Base-by-base conservation (phyloP, 768 basidiomycete genomes). In the Agrocybe pediades region DNA sequence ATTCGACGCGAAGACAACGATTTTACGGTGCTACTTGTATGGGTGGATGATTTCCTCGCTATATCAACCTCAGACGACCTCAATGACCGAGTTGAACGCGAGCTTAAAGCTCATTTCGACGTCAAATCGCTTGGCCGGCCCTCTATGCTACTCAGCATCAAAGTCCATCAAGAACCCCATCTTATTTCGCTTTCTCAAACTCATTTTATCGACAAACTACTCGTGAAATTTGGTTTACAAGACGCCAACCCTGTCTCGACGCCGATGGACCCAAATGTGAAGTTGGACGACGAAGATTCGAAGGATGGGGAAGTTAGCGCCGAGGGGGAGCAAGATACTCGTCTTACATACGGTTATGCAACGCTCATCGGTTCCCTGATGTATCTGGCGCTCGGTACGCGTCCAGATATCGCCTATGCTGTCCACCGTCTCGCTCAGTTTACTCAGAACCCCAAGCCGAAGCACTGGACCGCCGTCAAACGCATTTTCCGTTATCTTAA, bases 401-500 rank as follows among this genome's bases (percentile, higher is more conserved):
- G 48, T 7, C 63, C 54, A 23, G 61, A 65, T 23, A 65, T 65
- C 26, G 57, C 62, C 0, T 59, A 53, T 19, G 40, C 55, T 1
- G 58, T 62, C 0, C 29, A 55, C 2, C 53, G 36, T 19, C 51
- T 64, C 16, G 49, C 56, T 1, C 60, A 59, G 23, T 68, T 54
- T n/a, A 62, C 52, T 29, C 46, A 50, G 46, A 21, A 57, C 25
- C 51, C 55, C 48, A 58, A 51, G 64, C 65, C 46, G 59, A 60
- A 19, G 5, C 68, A 71, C 23, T 75, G 50, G 30, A 75, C 64
- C 11, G 66, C 72, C 1, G 60, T 62, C 1, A 72, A 62, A 40
- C 27, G 53, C 0, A 46, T 69, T n/a, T 63, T 67, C 46, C 45
- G 58, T 3, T 69, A 69, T 36, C 54, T 68, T 0, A 51, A 54